Evolutionary conservation across 148 eudicot genomes (phyloP), one percentile per base, ranked within the genome.

Genomic region (Camellia sinensis): DNA sequence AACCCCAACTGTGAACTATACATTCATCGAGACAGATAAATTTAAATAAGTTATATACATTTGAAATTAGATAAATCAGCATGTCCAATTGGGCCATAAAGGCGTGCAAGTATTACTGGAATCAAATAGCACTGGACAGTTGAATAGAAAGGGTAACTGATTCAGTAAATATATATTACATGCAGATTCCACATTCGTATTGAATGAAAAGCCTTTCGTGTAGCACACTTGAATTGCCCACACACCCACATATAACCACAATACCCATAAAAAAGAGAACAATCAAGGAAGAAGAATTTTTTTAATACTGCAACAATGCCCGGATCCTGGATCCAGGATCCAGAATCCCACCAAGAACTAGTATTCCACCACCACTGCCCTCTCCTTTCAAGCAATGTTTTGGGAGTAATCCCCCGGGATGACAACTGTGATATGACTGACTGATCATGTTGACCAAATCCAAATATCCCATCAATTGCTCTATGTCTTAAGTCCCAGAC

Each of bases 261-360:
- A 77, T 78, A 61, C 70, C 67, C 73, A 68, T 46, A 62, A 62
- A 69, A 75, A 67, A 63, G 29, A 48, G 3, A n/a, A 40, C 12
- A 21, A 17, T 14, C 62, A 66, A 50, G 64, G 48, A 46, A n/a
- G 12, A 43, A 29, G 5, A 48, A 29, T 73, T 50, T 62, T 22
- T 14, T 48, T 54, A 71, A 67, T 65, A 43, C 75, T 44, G 74
- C 82, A 75, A 75, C 41, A 29, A 67, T 13, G 77, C 89, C 87
- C 70, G 99, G 91, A 78, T 97, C 92, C 95, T 91, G 87, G 86
- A 97, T 92, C 90, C 94, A 29, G 37, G 37, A 29, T 97, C 92
- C 95, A 92, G 87, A 87, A 97, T 92, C 90, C 94, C 98, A 79
- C 99, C 99, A 92, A 97, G 98, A 86, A 97, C 99, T 75, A 97